Evolutionary conservation across 1,139 yeast species (phyloP).

Genomic region (Candida freyschussii): DNA sequence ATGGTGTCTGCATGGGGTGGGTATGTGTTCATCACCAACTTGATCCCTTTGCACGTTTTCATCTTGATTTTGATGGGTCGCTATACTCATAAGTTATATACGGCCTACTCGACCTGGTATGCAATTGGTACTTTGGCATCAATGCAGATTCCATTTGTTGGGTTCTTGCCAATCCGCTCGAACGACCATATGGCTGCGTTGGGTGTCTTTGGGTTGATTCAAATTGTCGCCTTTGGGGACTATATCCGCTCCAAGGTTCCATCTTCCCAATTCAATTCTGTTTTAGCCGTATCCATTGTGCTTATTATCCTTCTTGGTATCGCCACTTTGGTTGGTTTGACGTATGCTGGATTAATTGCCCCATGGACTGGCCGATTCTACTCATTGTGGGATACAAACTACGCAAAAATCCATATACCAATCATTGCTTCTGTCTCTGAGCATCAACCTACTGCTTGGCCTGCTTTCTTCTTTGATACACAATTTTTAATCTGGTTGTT

Average conservation of each 20-base stretch:
- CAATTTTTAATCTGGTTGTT: slow-evolving; percentile 93
- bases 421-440: slow-evolving; percentile 98
- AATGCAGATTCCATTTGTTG: slow-evolving; percentile 99
- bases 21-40: slow-evolving; percentile 94
- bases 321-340: slow-evolving; percentile 68
- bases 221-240: slow-evolving; percentile 82
- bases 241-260: slow-evolving; percentile 74
- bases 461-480: slow-evolving; percentile 93
- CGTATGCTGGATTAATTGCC: slow-evolving; percentile 90
- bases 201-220: slow-evolving; percentile 94
- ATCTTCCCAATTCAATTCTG: slow-evolving; percentile 66
- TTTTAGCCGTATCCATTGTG: slow-evolving; percentile 57
- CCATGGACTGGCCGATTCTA: slow-evolving; percentile 99
- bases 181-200: slow-evolving; percentile 98
- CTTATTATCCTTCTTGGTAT: slow-evolving; percentile 59
- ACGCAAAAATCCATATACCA: slow-evolving; percentile 97
- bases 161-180: slow-evolving; percentile 92
- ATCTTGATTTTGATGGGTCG: slow-evolving; percentile 93
- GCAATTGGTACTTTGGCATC: slow-evolving; percentile 94
- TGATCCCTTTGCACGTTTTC: slow-evolving; percentile 93
- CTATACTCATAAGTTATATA: slow-evolving; percentile 74
- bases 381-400: slow-evolving; percentile 96
- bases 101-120: slow-evolving; percentile 96
- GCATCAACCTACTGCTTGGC: slow-evolving; percentile 99
- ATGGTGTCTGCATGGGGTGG: slow-evolving; percentile 99